Evolutionary conservation across 2,329 filamentous ascomycete genomes (phyloP), one percentile per base, ranked within the genome.

Genomic region (Fusarium dlaminii): DNA sequence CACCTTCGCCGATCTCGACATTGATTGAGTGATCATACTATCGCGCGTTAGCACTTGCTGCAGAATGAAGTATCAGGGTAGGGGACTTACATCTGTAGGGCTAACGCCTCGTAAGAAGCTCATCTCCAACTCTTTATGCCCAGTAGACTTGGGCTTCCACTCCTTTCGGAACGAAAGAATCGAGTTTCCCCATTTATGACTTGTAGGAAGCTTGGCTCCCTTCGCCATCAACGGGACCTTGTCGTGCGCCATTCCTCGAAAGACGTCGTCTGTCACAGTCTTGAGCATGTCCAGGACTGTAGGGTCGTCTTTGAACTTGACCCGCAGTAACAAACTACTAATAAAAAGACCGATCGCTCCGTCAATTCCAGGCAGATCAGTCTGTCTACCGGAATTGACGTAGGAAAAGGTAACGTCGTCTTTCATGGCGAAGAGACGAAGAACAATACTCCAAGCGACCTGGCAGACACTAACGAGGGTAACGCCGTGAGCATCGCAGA

Each of bases 21-120:
- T 59, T 59, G 1, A 59, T 48, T 0, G 56, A 59, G n/a, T 59
- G 56, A 14, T 59, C 56, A 20, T 51, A 59, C 55, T 58, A 1
- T 10, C 9, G 6, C 4, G 6, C 6, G 8, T 58, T 46, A 58
- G 20, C 7, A 13, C 0, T 27, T 4, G 5, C 18, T 10, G 7
- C 11, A 14, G 0, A 15, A 3, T 2, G 0, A 9, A 11, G 1
- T 4, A 15, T 6, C 0, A 12, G 6, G 15, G 10, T 22, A 13
- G 4, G 27, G 8, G 0, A 36, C 40, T 58, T 49, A n/a, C 55
- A 3, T 59, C 56, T 29, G 56, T 59, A 27, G 56, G 56, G 24
- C 56, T 59, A 5, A 59, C 32, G 1, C 56, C 56, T 37, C 56
- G 30, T 1, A 59, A 8, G 1, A 59, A 49, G 24, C 42, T 59